A percentile compares a stretch with the other conserved stretches of the same genome.
Conservation (phyloP, 352 stramenopile genomes). For the Elongisporangium undulatum region DNA sequence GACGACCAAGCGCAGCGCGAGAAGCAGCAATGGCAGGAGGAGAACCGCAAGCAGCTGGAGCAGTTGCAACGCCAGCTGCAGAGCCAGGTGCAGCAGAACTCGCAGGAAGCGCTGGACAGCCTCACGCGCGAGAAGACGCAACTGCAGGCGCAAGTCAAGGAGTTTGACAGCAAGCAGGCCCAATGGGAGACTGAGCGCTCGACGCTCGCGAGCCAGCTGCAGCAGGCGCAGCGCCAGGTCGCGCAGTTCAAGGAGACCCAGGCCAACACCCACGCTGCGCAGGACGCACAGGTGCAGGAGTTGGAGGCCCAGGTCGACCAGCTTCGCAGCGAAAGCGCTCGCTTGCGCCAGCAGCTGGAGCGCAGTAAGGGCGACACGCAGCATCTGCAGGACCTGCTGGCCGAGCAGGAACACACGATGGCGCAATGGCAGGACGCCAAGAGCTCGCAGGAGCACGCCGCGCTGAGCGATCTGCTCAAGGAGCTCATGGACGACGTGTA, state of each 20-base stretch:
- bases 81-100: constrained; percentile 53
- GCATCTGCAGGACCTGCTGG: constrained; percentile 46
- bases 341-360: constrained; percentile 45
- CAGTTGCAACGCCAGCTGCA: constrained; percentile 53
- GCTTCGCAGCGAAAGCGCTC: constrained; percentile 25
- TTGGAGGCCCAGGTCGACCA: constrained; percentile 49
- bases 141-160: constrained; percentile 42
- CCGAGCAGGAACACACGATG: constrained; percentile 46
- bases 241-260: constrained; percentile 60
- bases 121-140: constrained; percentile 37
- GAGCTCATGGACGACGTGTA: constrained; percentile 89
- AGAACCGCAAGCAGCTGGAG: constrained; percentile 54
- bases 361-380: constrained; percentile 27
- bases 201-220: constrained; percentile 38
- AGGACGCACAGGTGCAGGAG: constrained; percentile 46
- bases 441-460: constrained; percentile 48
- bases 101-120: constrained; percentile 36
- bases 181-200: constrained; percentile 45
- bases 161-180: constrained; percentile 4
- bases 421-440: constrained; percentile 33
- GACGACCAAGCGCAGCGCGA: constrained; percentile 56
- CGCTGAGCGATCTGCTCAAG: constrained; percentile 68
- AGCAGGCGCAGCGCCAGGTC: constrained; percentile 39
- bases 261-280: constrained; percentile 29
- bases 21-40: constrained; percentile 50